These are phyloP conservation scores for Dryas alaskensis DNA, from an alignment of 306 rosid genomes.

Conservation along the genomic window DNA sequence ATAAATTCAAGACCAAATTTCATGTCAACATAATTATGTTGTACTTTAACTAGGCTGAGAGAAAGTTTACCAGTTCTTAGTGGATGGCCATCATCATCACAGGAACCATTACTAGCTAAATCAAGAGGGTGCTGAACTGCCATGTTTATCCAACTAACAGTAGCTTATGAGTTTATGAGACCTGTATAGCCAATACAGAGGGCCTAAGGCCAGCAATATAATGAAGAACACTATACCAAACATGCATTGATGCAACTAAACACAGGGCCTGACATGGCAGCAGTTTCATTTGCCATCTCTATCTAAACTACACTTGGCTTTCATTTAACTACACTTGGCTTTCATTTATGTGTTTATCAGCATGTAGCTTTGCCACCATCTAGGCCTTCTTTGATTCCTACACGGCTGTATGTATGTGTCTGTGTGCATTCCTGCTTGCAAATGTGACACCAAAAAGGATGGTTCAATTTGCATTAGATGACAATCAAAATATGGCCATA, in stretches of 20 bases:
- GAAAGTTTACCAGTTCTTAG: conserved; percentile 56
- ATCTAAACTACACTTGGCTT: background rate
- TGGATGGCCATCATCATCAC: conserved; percentile 61
- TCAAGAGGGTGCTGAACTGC: conserved; percentile 47
- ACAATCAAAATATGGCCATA: too few species aligned
- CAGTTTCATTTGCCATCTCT: background rate
- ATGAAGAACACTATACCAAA: background rate
- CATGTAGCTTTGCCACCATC: too few species aligned
- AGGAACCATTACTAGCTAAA: conserved; percentile 30
- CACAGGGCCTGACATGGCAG: background rate
- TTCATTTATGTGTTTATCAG: too few species aligned
- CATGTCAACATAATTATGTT: conserved; percentile 9
- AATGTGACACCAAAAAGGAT: too few species aligned
- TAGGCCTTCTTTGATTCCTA: background rate
- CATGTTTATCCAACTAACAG: conserved; percentile 40
- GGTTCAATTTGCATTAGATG: too few species aligned
- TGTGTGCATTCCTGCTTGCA: too few species aligned
- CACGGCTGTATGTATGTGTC: too few species aligned
- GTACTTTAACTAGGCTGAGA: conserved; percentile 4
- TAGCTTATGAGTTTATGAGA: conserved; percentile 21
- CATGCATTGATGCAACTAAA: background rate
- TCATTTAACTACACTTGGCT: too few species aligned
- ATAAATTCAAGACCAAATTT: conserved; percentile 16
- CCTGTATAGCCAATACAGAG: background rate
- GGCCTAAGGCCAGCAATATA: background rate